Evolutionary conservation across 164 flowering plant genomes (phyloP).

Genomic region (Vitis amurensis): DNA sequence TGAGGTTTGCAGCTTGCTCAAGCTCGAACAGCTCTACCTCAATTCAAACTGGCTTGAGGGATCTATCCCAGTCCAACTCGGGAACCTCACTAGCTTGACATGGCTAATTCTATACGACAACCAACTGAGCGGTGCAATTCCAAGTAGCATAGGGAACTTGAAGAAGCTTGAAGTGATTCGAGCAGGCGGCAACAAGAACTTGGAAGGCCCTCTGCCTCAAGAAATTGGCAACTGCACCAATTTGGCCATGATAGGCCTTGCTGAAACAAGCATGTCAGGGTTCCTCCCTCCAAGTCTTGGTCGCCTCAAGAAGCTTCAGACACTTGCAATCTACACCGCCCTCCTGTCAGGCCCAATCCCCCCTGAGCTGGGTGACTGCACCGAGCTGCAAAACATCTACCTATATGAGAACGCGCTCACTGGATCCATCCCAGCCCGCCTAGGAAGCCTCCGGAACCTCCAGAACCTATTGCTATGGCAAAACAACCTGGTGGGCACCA

Average conservation of each 20-base stretch:
- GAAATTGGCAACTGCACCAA: constrained; percentile 74
- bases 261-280: constrained; percentile 81
- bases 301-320: constrained; percentile 60
- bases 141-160: constrained; percentile 58
- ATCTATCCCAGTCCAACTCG: constrained; percentile 53
- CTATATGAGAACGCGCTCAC: constrained; percentile 68
- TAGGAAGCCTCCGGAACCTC: constrained; percentile 57
- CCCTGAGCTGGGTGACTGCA: constrained; percentile 68
- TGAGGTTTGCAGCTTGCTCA: constrained; percentile 46
- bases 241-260: constrained; percentile 63
- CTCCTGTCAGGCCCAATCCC: constrained; percentile 78
- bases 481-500: constrained; percentile 62
- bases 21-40: constrained; percentile 49
- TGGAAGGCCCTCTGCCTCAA: constrained; percentile 60
- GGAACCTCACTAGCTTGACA: constrained; percentile 51
- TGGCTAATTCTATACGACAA: constrained; percentile 64
- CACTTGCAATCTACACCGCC: constrained; percentile 74
- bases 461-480: constrained; percentile 65
- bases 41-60: constrained; percentile 68
- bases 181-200: constrained; percentile 82
- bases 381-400: constrained; percentile 55
- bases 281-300: constrained; percentile 60
- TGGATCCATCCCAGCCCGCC: constrained; percentile 55
- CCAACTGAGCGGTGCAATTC: constrained; percentile 67
- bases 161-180: constrained; percentile 50